Evolutionary conservation across 352 stramenopile genomes (phyloP), one percentile per base, ranked within the genome.

Genomic region (Phytophthora aleatoria): DNA sequence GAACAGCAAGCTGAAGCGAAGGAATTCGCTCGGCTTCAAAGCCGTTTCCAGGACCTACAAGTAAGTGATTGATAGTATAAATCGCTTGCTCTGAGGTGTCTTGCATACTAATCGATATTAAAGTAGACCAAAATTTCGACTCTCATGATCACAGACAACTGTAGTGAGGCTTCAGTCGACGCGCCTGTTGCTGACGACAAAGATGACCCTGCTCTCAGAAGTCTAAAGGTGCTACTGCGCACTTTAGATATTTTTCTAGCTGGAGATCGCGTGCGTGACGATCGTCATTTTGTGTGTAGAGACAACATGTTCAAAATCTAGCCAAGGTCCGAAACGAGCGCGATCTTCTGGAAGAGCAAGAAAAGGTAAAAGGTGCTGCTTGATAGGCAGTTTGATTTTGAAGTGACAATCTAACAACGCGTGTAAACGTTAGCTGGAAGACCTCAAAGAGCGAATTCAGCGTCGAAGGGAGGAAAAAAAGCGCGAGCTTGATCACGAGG

Each of bases 341-440:
- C 5, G 66, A 84, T 38, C 57, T 89, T 39, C 63, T 89, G 11
- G 77, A 89, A 64, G 79, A 89, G 50, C 73, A 85, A 51, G 79
- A 87, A 57, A 85, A 86, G 65, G 78, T 84, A 49, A 49, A n/a
- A 41, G 20, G 20, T 20, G 20, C 20, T 11, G 6, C 41, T 60
- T n/a, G 11, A 30, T 30, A 41, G 7, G 11, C 7, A 15, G 26
- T 36, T 65, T 15, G 3, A 20, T 39, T 36, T 58, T n/a, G 15
- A 36, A 41, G 5, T 20, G 30, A 7, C n/a, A 43, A 2, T 47
- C n/a, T 57, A 50, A 68, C 20, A 26, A 52, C 8, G 3, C 36
- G 2, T 43, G 5, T 20, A 20, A 20, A 20, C 20, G 0, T 28
- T 64, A 86, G 77, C 64, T 89, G 15, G 73, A 84, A 43, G 77